Percentiles rank a stretch among this genome's conserved stretches.
These are phyloP conservation scores for Salix udensis DNA, from an alignment of 345 rosid species.

Conservation along the genomic window DNA sequence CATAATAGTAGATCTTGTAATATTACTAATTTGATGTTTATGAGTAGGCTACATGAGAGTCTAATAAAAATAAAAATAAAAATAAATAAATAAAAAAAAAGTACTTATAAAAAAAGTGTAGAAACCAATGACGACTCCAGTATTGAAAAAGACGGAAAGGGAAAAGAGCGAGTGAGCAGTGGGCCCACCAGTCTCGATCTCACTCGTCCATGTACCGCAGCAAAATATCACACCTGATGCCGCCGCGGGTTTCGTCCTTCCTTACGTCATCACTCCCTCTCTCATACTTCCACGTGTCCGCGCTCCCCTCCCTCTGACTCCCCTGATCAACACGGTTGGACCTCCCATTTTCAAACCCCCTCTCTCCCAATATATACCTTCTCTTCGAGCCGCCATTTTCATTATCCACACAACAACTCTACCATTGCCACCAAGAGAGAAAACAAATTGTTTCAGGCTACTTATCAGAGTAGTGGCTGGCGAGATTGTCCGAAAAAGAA, in stretches of 20 bases:
- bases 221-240: neutral
- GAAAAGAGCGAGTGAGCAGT: neutral
- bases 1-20: too few species aligned
- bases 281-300: constrained; percentile 1
- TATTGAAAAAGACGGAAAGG: neutral
- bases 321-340: constrained; percentile 23
- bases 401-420: neutral
- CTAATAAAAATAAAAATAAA: too few species aligned
- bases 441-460: fast-evolving
- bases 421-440: neutral
- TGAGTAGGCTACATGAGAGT: too few species aligned
- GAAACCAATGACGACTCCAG: too few species aligned
- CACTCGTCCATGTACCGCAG: too few species aligned
- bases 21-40: too few species aligned
- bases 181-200: neutral
- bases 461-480: neutral
- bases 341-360: neutral
- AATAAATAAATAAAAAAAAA: too few species aligned
- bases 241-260: constrained; percentile 2
- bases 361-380: neutral
- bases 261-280: neutral
- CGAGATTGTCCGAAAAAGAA: neutral
- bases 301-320: neutral
- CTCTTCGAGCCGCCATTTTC: constrained; percentile 23
- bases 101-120: too few species aligned